Percentiles rank a stretch among this genome's conserved stretches.
Conservation (phyloP, 2,329 filamentous ascomycete species). For the Cytospora piceae region DNA sequence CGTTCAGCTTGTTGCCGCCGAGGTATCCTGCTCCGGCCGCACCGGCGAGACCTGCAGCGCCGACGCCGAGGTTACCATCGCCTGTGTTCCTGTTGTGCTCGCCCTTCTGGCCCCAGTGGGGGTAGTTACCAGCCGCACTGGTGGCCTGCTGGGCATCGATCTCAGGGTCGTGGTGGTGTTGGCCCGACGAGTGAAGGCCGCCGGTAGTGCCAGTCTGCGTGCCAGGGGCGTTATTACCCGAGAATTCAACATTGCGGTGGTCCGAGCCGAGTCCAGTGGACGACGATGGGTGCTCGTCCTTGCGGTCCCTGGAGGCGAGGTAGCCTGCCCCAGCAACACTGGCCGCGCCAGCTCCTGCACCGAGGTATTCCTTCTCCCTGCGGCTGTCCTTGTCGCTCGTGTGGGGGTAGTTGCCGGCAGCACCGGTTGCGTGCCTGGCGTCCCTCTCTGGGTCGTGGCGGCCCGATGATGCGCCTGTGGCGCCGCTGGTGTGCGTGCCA, state of each 20-base stretch:
- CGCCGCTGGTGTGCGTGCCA: not conserved
- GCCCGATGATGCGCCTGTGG: not conserved
- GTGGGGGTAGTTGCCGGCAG: conserved; percentile 21
- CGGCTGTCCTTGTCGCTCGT: conserved; percentile 8
- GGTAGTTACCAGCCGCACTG: conserved; percentile 11
- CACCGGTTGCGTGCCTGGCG: conserved; percentile 11
- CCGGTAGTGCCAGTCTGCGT: not conserved
- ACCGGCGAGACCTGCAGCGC: conserved; percentile 10
- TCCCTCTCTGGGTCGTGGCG: conserved; percentile 8
- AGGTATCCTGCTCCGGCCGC: not conserved
- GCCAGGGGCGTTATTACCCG: not conserved
- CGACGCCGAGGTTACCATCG: not conserved
- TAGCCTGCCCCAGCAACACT: conserved; percentile 25
- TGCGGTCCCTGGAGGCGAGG: not conserved
- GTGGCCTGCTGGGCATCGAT: conserved; percentile 10
- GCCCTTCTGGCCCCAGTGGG: conserved; percentile 12
- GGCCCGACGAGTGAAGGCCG: not conserved
- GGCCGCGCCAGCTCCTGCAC: conserved; percentile 13
- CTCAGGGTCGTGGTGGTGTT: not conserved
- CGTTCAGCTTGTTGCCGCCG: not conserved
- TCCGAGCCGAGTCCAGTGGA: not conserved
- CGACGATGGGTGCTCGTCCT: not conserved
- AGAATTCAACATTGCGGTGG: not conserved
- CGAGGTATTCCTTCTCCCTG: conserved; percentile 2
- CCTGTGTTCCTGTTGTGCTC: not conserved